Base-by-base conservation (phyloP, 768 basidiomycete species). In the Galerina sulciceps region DNA sequence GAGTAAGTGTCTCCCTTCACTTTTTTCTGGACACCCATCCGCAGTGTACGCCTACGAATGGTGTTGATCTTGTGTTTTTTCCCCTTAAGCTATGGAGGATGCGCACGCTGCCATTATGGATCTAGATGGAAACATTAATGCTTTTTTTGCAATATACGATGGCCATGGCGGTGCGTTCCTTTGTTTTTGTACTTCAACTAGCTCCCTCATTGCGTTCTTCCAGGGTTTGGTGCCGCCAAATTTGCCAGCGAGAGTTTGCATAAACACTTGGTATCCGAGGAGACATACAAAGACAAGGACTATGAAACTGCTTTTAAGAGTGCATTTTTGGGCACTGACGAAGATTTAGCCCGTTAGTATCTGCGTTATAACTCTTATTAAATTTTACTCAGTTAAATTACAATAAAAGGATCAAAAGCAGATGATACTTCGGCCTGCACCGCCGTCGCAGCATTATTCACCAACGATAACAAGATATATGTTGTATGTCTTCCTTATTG, bases 121-220 rank as follows among this genome's bases (percentile, higher is more conserved):
- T 61, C 77, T 97, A 57, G 76, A 66, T 59, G 66, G 65, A n/a
- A 4, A 63, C 22, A 76, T 77, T 5, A 91, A 89, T 70, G 83
- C 93, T 0, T 96, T 98, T 77, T 97, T 99, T 67, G 96, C 91
- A 23, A 95, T 99, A 1, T 99, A 97, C 69, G 97, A 99, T 76
- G 97, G 97, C 31, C 97, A 99, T 71, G 97, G 97, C 60, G 97
- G 96, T 94, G 68, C 64, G 85, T 73, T 53, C 18, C 4, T 5
- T 5, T 31, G 1, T 46, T 22, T 45, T 65, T 45, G 40, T 49
- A 47, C 50, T 34, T 26, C 4, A 9, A 8, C 10, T 15, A 23
- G 22, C 54, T 17, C 40, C 48, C 64, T 68, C 10, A 49, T 38
- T 54, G 57, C 56, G 56, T 51, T 51, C 53, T 37, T 35, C 46